A percentile compares a stretch with the other conserved stretches of the same genome.
Conservation (phyloP, 1,284 basidiomycete genomes). For the Fomitopsis schrenkii region DNA sequence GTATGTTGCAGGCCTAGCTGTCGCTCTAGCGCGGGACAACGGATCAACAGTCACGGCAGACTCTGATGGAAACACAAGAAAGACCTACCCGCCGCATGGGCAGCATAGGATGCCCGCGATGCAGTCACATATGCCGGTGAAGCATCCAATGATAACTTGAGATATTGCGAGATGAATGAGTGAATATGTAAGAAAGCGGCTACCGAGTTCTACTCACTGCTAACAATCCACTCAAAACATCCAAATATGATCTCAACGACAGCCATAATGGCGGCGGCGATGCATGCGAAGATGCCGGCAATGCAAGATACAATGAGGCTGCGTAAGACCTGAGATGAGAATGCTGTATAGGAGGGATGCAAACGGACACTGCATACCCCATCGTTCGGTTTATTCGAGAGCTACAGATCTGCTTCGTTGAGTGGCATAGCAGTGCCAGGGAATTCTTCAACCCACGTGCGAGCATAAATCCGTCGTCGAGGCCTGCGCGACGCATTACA, state of each 20-base stretch:
- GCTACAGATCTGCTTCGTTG: too few species aligned
- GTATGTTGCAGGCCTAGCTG: not conserved
- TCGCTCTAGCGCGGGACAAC: not conserved
- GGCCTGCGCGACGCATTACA: too few species aligned
- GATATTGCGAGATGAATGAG: not conserved
- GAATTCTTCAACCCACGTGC: too few species aligned
- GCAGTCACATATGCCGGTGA: conserved; percentile 28
- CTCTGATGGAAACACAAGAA: too few species aligned
- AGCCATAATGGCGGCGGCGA: conserved; percentile 38
- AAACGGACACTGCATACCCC: not conserved
- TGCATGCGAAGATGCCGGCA: conserved; percentile 36
- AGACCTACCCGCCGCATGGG: conserved; percentile 13
- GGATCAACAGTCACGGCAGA: not conserved
- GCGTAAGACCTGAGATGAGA: not conserved
- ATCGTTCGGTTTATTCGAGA: too few species aligned
- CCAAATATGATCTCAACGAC: conserved; percentile 36
- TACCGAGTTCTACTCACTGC: conserved; percentile 25
- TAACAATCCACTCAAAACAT: conserved; percentile 41
- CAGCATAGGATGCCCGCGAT: conserved; percentile 23
- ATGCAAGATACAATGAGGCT: conserved; percentile 34
- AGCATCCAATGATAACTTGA: conserved; percentile 31
- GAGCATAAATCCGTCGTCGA: too few species aligned
- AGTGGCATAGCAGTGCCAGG: too few species aligned
- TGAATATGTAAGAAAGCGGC: not conserved
- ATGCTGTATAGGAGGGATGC: not conserved